phyloP scores from a whole-genome alignment of 495 filamentous ascomycete species.

The Penicillium salamii region DNA sequence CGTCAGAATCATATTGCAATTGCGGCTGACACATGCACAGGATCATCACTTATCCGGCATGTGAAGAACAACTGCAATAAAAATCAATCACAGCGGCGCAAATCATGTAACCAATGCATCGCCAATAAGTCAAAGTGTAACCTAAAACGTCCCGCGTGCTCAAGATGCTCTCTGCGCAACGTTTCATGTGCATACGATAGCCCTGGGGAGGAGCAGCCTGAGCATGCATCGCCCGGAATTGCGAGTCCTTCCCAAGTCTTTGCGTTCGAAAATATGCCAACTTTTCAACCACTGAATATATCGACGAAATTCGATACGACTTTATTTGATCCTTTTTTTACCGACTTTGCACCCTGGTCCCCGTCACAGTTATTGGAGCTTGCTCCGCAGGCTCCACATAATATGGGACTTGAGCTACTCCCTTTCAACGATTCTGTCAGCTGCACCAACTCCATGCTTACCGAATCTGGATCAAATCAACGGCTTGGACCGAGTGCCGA shows the following conservation, averaged over 20 bases:
- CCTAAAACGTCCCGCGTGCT: slow-evolving; percentile 14
- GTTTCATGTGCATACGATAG: slow-evolving; percentile 7
- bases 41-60: slow-evolving; percentile 17
- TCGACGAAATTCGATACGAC: background rate
- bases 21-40: background rate
- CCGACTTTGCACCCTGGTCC: background rate
- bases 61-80: slow-evolving; percentile 15
- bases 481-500: background rate
- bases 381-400: background rate
- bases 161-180: slow-evolving; percentile 8
- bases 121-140: slow-evolving; percentile 9
- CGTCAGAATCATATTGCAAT: too few relatives aligned
- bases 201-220: background rate
- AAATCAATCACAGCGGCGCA: slow-evolving; percentile 1
- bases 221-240: too few relatives aligned
- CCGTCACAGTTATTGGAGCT: background rate
- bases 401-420: background rate
- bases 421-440: background rate
- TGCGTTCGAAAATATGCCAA: background rate
- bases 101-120: slow-evolving; percentile 13
- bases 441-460: too few relatives aligned
- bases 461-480: background rate
- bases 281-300: background rate
- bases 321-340: background rate
- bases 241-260: too few relatives aligned